Evolutionary conservation across 768 basidiomycete species (phyloP).

Genomic region (Mrakia hoshinonis): DNA sequence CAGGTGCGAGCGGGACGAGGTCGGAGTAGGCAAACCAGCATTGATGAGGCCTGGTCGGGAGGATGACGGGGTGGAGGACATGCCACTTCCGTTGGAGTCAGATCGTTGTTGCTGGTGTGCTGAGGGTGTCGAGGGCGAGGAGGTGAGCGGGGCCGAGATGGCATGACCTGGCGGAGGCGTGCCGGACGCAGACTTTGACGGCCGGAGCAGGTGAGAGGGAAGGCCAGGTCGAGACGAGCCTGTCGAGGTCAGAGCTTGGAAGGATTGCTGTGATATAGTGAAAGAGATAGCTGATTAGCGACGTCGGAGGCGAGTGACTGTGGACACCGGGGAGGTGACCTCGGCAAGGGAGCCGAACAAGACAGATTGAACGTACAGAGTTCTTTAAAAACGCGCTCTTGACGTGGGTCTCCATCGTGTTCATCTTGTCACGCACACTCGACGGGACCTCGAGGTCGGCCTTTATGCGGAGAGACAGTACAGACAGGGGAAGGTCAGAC

Average conservation of each 20-base stretch:
- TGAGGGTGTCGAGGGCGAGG: background rate
- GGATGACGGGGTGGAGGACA: background rate
- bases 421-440: constrained; percentile 24
- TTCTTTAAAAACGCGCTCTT: constrained; percentile 23
- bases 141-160: too few relatives aligned
- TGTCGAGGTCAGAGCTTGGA: constrained; percentile 4
- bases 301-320: background rate
- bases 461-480: background rate
- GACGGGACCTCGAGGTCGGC: constrained; percentile 22
- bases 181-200: too few relatives aligned
- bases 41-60: background rate
- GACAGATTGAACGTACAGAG: background rate
- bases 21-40: background rate
- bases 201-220: constrained; percentile 8
- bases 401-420: constrained; percentile 27
- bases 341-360: background rate
- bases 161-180: too few relatives aligned
- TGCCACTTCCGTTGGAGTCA: background rate
- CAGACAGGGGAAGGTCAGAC: background rate
- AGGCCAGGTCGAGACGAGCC: background rate
- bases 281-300: background rate
- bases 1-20: background rate
- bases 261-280: constrained; percentile 18
- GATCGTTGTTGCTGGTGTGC: background rate
- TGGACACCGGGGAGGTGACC: background rate